These are phyloP conservation scores for Didymella keratinophila DNA, from an alignment of 2,329 filamentous ascomycete species.

Conservation along the genomic window DNA sequence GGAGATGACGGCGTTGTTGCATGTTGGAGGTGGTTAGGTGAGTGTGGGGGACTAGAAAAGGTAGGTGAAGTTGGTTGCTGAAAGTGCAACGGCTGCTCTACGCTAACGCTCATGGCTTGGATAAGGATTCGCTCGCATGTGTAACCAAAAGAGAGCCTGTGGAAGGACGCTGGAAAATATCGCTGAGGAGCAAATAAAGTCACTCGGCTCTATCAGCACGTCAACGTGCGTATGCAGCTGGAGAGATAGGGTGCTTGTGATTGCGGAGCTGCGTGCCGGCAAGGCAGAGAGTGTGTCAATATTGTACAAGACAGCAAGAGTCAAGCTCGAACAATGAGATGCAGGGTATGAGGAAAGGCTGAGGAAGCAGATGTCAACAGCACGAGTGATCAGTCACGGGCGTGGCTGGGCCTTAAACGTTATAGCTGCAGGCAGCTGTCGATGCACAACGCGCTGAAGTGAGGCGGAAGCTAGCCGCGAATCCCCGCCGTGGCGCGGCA, in stretches of 20 bases:
- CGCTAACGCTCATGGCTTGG: constrained; percentile 51
- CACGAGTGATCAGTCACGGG: constrained; percentile 19
- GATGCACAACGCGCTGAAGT: constrained; percentile 26
- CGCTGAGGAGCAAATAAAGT: not conserved
- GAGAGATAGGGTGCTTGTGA: not conserved
- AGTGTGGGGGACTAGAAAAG: constrained; percentile 44
- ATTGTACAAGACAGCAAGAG: not conserved
- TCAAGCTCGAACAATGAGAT: not conserved
- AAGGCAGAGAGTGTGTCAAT: constrained; percentile 2
- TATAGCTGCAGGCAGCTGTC: constrained; percentile 34
- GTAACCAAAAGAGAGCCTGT: constrained; percentile 9
- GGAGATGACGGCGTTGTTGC: constrained; percentile 39
- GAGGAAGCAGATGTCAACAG: constrained; percentile 5
- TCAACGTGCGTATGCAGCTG: constrained; percentile 5
- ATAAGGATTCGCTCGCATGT: constrained; percentile 11
- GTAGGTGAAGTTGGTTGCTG: constrained; percentile 46
- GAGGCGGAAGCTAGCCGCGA: constrained; percentile 35
- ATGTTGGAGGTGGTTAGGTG: constrained; percentile 40
- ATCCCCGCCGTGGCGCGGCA: constrained; percentile 23
- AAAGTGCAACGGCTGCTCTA: constrained; percentile 51
- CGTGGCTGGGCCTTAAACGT: constrained; percentile 34
- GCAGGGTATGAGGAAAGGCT: not conserved
- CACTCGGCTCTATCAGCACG: not conserved
- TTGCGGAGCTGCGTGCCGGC: constrained; percentile 3
- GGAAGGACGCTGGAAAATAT: not conserved